These are phyloP conservation scores for Lactuca sativa DNA, from an alignment of 129 eudicot genomes.

Conservation along the genomic window DNA sequence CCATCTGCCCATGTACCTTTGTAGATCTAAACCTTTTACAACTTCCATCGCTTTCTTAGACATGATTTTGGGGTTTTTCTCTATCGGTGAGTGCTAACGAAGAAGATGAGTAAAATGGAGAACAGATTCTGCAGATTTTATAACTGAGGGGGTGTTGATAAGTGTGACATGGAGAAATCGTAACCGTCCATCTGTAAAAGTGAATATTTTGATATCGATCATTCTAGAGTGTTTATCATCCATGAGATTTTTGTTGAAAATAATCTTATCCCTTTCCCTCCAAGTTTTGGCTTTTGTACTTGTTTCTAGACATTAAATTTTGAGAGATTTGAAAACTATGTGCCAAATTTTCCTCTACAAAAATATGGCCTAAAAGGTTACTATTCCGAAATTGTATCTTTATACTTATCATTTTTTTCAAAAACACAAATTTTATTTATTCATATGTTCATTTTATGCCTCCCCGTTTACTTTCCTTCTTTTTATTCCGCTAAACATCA, in stretches of 20 bases:
- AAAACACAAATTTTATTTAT: no score
- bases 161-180: slow-evolving; percentile 25
- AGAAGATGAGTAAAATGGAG: background rate
- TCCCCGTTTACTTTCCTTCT: no score
- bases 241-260: slow-evolving; percentile 17
- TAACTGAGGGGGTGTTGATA: slow-evolving; percentile 2
- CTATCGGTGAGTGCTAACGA: background rate
- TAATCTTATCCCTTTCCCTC: slow-evolving; percentile 15
- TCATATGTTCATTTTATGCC: no score
- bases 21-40: slow-evolving; percentile 61
- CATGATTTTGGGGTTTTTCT: slow-evolving; percentile 24
- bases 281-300: background rate
- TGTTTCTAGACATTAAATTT: background rate
- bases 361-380: background rate
- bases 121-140: background rate
- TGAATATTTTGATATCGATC: background rate
- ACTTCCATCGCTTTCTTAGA: slow-evolving; percentile 68
- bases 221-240: slow-evolving; percentile 20
- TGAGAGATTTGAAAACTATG: no score
- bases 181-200: slow-evolving; percentile 19
- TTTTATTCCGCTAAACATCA: no score
- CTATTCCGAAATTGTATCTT: background rate
- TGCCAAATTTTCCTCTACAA: no score
- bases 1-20: slow-evolving; percentile 89
- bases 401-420: background rate